Evolutionary conservation across 495 filamentous ascomycete species (phyloP).

Genomic region (Sordaria brevicollis): DNA sequence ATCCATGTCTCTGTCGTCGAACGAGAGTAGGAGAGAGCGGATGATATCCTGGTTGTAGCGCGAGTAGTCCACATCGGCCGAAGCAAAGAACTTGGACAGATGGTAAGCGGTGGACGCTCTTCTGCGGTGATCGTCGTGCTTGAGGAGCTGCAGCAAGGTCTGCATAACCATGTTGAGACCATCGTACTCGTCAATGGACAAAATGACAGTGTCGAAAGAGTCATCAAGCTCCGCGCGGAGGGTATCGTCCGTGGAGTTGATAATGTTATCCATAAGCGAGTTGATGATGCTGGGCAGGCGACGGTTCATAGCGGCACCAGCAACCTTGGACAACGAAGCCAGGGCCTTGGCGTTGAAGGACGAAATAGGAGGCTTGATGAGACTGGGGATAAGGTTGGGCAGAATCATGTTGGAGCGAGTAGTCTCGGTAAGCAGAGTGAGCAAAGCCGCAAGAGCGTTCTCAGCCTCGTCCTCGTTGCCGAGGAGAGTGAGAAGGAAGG

Average conservation of each 20-base stretch:
- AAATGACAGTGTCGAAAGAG: slow-evolving; percentile 77
- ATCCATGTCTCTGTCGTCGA: slow-evolving; percentile 72
- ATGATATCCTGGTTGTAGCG: slow-evolving; percentile 92
- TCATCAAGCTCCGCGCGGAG: slow-evolving; percentile 61
- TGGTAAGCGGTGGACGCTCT: slow-evolving; percentile 68
- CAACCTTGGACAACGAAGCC: slow-evolving; percentile 85
- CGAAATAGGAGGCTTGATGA: slow-evolving; percentile 82
- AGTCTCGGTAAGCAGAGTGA: slow-evolving; percentile 87
- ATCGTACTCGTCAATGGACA: slow-evolving; percentile 92
- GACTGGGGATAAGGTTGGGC: slow-evolving; percentile 86
- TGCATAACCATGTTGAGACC: slow-evolving; percentile 92
- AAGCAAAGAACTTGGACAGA: slow-evolving; percentile 79
- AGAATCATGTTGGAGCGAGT: slow-evolving; percentile 93
- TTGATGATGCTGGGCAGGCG: slow-evolving; percentile 83
- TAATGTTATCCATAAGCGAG: slow-evolving; percentile 83
- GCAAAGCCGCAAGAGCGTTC: slow-evolving; percentile 81
- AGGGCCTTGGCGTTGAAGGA: slow-evolving; percentile 90
- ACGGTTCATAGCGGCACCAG: slow-evolving; percentile 77
- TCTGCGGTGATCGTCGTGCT: slow-evolving; percentile 84
- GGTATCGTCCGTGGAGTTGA: slow-evolving; percentile 64
- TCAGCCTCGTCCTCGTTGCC: slow-evolving; percentile 77
- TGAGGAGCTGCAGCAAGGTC: slow-evolving; percentile 73
- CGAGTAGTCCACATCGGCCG: slow-evolving; percentile 77
- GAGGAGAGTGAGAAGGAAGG: slow-evolving; percentile 78
- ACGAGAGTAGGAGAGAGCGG: slow-evolving; percentile 76